Conservation (phyloP, 164 flowering plant genomes). For the Tinospora cordifolia region DNA sequence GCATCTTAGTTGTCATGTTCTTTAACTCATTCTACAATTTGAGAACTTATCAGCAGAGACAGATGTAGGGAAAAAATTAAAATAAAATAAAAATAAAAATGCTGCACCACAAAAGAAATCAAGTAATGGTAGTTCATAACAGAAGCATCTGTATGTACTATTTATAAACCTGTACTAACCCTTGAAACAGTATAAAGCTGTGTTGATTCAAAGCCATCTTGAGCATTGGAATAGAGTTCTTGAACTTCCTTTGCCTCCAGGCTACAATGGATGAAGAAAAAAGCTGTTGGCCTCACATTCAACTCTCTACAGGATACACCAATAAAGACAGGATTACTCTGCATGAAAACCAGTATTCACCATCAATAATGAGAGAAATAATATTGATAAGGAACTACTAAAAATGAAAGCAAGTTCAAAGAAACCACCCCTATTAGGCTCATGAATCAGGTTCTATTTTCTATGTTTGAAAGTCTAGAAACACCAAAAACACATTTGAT, state of each 20-base stretch:
- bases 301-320: slow-evolving; percentile 73
- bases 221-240: slow-evolving; percentile 57
- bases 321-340: slow-evolving; percentile 62
- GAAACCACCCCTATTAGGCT: neutral
- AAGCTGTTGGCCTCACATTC: slow-evolving; percentile 86
- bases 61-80: slow-evolving; percentile 7
- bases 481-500: too few species aligned
- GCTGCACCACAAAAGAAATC: neutral
- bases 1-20: slow-evolving; percentile 64
- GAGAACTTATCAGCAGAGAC: slow-evolving; percentile 8
- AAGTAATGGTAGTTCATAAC: neutral
- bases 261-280: slow-evolving; percentile 76
- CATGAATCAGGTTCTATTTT: too few species aligned
- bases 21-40: slow-evolving; percentile 51
- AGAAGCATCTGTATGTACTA: neutral
- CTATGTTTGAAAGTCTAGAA: too few species aligned
- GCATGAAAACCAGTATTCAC: slow-evolving; percentile 21
- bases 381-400: neutral
- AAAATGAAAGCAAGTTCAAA: neutral
- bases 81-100: neutral
- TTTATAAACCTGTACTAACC: slow-evolving; percentile 39
- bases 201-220: slow-evolving; percentile 89
- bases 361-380: slow-evolving; percentile 9
- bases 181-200: slow-evolving; percentile 52
- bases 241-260: slow-evolving; percentile 64